phyloP scores from a whole-genome alignment of 73 alveolate species.

The Symbiodinium natans region DNA sequence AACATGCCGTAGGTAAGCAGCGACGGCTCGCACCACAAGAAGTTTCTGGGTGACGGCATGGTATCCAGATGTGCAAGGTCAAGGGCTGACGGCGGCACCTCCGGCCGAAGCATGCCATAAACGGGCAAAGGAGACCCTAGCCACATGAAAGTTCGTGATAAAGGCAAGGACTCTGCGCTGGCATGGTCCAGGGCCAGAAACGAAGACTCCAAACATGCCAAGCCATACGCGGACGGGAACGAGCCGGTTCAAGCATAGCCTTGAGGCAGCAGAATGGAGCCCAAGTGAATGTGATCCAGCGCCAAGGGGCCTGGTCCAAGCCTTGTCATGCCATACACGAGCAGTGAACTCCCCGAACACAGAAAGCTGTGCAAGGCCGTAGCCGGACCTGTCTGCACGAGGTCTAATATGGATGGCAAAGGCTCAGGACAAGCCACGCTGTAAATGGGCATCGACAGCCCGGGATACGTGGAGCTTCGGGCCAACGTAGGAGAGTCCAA shows the following conservation, averaged over 20 bases:
- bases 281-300: conserved; percentile 11
- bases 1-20: conserved; percentile 30
- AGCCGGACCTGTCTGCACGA: background rate
- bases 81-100: background rate
- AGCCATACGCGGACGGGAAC: conserved; percentile 5
- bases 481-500: background rate
- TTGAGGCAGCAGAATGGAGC: background rate
- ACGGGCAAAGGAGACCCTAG: background rate
- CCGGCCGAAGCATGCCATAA: conserved; percentile 50
- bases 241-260: conserved; percentile 6
- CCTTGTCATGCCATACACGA: conserved; percentile 48
- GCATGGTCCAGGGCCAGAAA: conserved; percentile 1
- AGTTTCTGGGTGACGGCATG: background rate
- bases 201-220: background rate
- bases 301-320: background rate
- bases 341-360: background rate
- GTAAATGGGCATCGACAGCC: background rate
- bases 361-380: background rate
- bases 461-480: background rate
- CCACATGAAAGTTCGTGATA: background rate
- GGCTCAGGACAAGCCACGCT: conserved; percentile 40
- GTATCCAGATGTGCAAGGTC: conserved; percentile 20
- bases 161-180: background rate
- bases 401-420: background rate
- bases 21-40: background rate